Evolutionary conservation across 1,284 basidiomycete genomes (phyloP).

Genomic region (Cryptococcus amylolentus): DNA sequence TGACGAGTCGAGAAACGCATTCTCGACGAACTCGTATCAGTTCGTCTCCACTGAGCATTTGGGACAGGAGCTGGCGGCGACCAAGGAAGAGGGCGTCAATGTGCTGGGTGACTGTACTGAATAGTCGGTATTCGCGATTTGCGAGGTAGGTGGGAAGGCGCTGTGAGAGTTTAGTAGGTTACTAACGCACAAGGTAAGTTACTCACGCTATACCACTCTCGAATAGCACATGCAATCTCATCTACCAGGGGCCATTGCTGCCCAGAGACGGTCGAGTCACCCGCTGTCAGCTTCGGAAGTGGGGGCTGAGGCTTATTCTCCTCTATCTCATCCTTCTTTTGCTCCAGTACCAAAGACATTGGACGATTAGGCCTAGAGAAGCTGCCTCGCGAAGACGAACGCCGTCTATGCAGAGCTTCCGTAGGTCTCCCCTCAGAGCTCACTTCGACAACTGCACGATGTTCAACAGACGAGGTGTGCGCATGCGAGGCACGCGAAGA

Average conservation of each 20-base stretch:
- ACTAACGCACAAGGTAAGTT: no score
- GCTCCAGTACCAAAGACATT: conserved; percentile 29
- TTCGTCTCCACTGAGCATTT: conserved; percentile 84
- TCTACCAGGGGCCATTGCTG: conserved; percentile 84
- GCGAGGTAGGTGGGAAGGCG: conserved; percentile 83
- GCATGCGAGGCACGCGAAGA: conserved; percentile 3
- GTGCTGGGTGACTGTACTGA: conserved; percentile 79
- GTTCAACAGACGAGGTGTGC: not conserved
- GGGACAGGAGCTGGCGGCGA: conserved; percentile 80
- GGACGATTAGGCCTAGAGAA: conserved; percentile 24
- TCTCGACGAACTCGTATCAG: conserved; percentile 75
- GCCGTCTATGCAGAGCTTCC: not conserved
- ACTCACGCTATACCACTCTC: conserved; percentile 84
- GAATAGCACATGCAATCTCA: conserved; percentile 91
- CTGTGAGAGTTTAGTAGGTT: conserved; percentile 6
- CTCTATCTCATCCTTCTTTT: conserved; percentile 10
- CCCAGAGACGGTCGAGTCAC: conserved; percentile 83
- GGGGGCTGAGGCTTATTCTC: conserved; percentile 74
- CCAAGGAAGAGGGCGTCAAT: conserved; percentile 89
- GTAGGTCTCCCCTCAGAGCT: not conserved
- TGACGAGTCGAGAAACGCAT: conserved; percentile 82
- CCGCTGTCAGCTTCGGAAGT: conserved; percentile 85
- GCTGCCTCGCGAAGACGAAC: conserved; percentile 1
- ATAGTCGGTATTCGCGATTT: conserved; percentile 81
- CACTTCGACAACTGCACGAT: conserved; percentile 11